These are phyloP conservation scores for Lentinula sp. DNA, from an alignment of 768 basidiomycete species.

Conservation along the genomic window DNA sequence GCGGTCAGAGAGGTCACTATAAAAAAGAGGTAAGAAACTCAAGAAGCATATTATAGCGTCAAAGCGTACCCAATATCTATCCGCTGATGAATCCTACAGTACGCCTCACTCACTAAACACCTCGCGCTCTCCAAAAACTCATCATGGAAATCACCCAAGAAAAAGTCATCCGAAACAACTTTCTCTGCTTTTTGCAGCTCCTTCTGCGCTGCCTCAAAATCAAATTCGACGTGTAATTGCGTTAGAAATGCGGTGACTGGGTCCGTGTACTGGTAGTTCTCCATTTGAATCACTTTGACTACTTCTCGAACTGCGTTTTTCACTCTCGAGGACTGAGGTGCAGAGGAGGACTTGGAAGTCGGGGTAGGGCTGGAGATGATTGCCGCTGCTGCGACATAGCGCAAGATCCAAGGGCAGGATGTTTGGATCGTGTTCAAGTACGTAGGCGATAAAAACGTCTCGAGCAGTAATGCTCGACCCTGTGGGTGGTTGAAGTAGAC, in stretches of 20 bases:
- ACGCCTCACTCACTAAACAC: conserved; percentile 94
- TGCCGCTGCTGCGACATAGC: conserved; percentile 91
- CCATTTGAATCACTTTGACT: conserved; percentile 89
- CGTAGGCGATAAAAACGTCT: conserved; percentile 92
- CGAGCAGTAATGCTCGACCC: conserved; percentile 86
- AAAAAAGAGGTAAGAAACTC: background rate
- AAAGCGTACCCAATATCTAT: conserved; percentile 73
- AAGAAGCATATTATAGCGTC: background rate
- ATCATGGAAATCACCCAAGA: conserved; percentile 83
- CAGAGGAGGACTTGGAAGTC: conserved; percentile 29
- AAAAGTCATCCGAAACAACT: conserved; percentile 90
- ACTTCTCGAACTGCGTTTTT: conserved; percentile 87
- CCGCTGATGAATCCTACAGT: conserved; percentile 93
- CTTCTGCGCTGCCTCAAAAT: conserved; percentile 91
- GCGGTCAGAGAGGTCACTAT: conserved; percentile 85
- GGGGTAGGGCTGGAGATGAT: conserved; percentile 72
- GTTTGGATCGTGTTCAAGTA: conserved; percentile 99
- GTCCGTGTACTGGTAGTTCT: conserved; percentile 95
- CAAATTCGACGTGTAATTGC: conserved; percentile 92
- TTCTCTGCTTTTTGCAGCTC: conserved; percentile 72
- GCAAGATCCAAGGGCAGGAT: conserved; percentile 87
- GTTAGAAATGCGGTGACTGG: conserved; percentile 91
- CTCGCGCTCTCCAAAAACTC: conserved; percentile 97
- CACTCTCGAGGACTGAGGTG: conserved; percentile 54
- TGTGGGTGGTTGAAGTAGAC: conserved; percentile 97